Evolutionary conservation across 106 monocot genomes (phyloP), one percentile per base, ranked within the genome.

Genomic region (Chionographis japonica): DNA sequence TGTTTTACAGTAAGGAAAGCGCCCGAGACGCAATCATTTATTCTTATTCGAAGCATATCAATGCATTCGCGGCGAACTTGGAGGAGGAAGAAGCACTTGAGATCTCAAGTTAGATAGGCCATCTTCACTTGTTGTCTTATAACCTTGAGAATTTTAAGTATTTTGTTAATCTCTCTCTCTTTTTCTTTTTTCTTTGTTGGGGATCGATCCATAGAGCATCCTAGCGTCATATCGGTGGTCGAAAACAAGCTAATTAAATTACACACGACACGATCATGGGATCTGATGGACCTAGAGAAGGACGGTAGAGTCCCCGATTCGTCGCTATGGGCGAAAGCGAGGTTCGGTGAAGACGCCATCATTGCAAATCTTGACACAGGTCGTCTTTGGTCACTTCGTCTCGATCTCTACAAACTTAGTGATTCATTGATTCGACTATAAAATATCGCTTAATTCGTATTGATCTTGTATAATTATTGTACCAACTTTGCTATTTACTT

Each of bases 41-140:
- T 69, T 93, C 93, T 9, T 93, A 89, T 50, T 74, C 72, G 0
- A 93, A 79, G 12, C 42, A 77, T 61, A 93, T 93, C 67, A 91
- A 91, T 56, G 91, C 79, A 2, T 91, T 91, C 56, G 86, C 91
- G 42, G 91, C 91, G 39, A 62, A 37, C 1, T 51, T 91, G 3
- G 81, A 86, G 8, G 86, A 93, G 9, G 83, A 81, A 8, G 79
- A 75, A 42, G 78, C 72, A 17, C 12, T 12, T 0, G 15, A 58
- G 27, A 73, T 93, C 11, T 69, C 83, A 61, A 73, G 88, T 85
- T n/a, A 74, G 58, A 19, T 2, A 18, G 36, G 4, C 40, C 35
- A 14, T 49, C 40, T 54, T 52, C 1, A 63, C 11, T 43, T 7
- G 12, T 12, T 35, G 51, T 8, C 15, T 4, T 18, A 2, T 55